Base-by-base conservation (phyloP, 495 filamentous ascomycete species). In the Aspergillus carlsbadensis region DNA sequence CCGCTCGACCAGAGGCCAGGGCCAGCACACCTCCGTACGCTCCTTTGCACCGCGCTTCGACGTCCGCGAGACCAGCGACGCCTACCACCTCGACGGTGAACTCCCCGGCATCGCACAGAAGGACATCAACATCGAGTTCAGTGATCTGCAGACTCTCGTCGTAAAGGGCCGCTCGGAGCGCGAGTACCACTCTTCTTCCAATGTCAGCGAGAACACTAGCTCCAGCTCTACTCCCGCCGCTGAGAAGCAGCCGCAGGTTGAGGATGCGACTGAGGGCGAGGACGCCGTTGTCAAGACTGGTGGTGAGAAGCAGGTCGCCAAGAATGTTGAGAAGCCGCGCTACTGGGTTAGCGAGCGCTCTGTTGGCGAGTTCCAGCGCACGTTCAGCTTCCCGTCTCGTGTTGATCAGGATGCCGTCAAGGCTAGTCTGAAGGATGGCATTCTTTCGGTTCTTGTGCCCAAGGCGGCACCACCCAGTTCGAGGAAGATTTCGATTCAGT, bases 1-100 rank as follows among this genome's bases (percentile, higher is more conserved):
- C 65, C 73, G 71, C 53, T 65, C 68, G 37, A 59, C 42, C 52
- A 59, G 58, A 42, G 17, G 45, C 39, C 46, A 39, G n/a, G 26
- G 26, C 6, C 43, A 62, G n/a, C 6, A 44, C 40, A 36, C 66
- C 26, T 41, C 60, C 31, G 49, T 65, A 26, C 71, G 70, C 44
- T 72, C 80, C 31, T 92, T 92, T 75, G 71, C 78, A 6, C 90
- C 90, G 24, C 83, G 84, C 64, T 96, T 97, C 72, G 92, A 97
- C 69, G 78, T 96, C 54, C 82, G 81, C 58, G 92, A 96, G 73
- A 78, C 76, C 20, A 75, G 80, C 42, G 70, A 84, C 6, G 70
- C 75, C 61, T 97, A 93, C 73, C 87, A 92, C 65, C 84, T 98
- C 6, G 87, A 95, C 67, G 92, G 91, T 65, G 93, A 97, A 74